phyloP scores from a whole-genome alignment of 2,329 filamentous ascomycete species.

The Trichoderma guizhouense region DNA sequence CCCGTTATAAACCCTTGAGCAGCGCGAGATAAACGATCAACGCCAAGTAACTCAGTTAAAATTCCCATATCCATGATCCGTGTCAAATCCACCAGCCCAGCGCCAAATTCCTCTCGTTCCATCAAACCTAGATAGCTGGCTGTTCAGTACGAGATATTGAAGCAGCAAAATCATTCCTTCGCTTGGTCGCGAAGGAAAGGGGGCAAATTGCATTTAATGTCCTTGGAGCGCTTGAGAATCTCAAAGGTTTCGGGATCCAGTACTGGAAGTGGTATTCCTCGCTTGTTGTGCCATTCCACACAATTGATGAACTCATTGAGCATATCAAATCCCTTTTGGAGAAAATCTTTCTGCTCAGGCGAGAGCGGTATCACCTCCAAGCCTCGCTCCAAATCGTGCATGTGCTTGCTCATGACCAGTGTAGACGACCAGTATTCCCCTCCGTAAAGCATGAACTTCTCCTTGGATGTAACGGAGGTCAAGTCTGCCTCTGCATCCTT shows the following conservation, averaged over 20 bases:
- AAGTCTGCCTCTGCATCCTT: neutral
- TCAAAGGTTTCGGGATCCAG: neutral
- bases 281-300: neutral
- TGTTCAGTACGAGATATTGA: no score
- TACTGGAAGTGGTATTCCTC: no score
- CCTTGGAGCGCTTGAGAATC: no score
- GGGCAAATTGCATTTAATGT: no score
- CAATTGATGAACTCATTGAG: accelerated
- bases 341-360: accelerated
- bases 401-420: no score
- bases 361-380: accelerated
- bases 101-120: neutral
- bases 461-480: neutral
- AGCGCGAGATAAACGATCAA: neutral
- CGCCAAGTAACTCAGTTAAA: neutral
- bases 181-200: no score
- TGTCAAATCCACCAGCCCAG: neutral
- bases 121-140: neutral
- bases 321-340: accelerated
- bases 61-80: neutral
- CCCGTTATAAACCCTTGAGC: neutral
- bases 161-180: no score
- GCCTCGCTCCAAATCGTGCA: no score
- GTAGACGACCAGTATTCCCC: neutral
- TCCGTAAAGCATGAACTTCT: accelerated